These are phyloP conservation scores for Pestalotiopsis sp. DNA, from an alignment of 2,329 filamentous ascomycete species.

Conservation along the genomic window DNA sequence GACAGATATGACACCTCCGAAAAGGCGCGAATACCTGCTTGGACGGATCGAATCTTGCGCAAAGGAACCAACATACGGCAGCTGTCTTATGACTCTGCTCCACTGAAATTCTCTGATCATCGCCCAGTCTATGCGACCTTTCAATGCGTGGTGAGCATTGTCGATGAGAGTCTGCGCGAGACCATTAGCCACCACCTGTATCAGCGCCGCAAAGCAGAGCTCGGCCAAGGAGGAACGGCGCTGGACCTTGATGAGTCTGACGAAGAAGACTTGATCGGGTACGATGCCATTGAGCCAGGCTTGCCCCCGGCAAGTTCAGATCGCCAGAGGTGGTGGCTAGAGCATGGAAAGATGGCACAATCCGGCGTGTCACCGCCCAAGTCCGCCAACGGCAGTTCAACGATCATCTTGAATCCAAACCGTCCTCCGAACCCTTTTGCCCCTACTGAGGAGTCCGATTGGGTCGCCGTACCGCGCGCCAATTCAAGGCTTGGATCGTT, in stretches of 20 bases:
- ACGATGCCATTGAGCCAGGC: constrained; percentile 81
- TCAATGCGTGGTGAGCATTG: constrained; percentile 77
- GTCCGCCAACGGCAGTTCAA: constrained; percentile 44
- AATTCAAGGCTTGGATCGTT: constrained; percentile 55
- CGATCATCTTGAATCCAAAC: constrained; percentile 70
- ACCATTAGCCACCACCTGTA: constrained; percentile 77
- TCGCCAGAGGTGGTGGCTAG: constrained; percentile 71
- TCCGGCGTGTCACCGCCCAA: constrained; percentile 70
- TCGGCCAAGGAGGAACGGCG: constrained; percentile 65
- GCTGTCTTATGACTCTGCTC: constrained; percentile 78
- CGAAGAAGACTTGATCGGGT: constrained; percentile 82
- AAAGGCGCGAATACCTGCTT: constrained; percentile 92
- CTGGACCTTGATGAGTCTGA: constrained; percentile 61
- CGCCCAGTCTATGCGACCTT: constrained; percentile 93
- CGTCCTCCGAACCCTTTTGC: constrained; percentile 83
- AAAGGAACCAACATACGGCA: constrained; percentile 85
- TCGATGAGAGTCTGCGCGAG: constrained; percentile 76
- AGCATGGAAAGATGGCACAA: constrained; percentile 73
- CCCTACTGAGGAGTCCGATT: constrained; percentile 75
- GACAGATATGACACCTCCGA: constrained; percentile 94
- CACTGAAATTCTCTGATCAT: constrained; percentile 90
- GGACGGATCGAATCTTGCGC: constrained; percentile 91
- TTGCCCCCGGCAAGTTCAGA: constrained; percentile 70
- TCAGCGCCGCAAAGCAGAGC: constrained; percentile 64
- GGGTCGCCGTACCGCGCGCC: constrained; percentile 68